Base-by-base conservation (phyloP, 192 early-diverging fungal species). In the Mortierella hygrophila region DNA sequence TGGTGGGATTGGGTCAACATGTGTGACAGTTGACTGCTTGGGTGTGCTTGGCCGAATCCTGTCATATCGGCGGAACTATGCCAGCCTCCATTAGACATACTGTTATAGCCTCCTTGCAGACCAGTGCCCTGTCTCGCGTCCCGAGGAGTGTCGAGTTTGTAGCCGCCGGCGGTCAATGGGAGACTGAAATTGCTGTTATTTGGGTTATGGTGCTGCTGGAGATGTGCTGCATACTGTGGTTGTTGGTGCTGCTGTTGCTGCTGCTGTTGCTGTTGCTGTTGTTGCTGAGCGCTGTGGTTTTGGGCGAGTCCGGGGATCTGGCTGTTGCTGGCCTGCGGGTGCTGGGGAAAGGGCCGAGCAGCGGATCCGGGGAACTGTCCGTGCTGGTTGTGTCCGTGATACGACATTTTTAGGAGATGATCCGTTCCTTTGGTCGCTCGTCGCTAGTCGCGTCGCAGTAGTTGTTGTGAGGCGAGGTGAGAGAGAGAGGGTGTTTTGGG, bases 331-430 rank as follows among this genome's bases (percentile, higher is more conserved):
- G 82, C 69, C 78, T 85, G 83, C n/a, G 72, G 68, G 37, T 85
- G 83, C 29, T 75, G 78, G 3, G 74, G 57, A 74, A 80, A 85
- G 5, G 70, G 76, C n/a, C 83, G 74, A 23, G 83, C 70, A 72
- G 83, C 69, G 5, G 82, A 69, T 18, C 83, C 75, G 20, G 76
- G 9, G 68, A 85, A 85, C 63, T 80, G 83, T n/a, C 78, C 83
- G 29, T 85, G 83, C 47, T 68, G 83, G 70, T 85, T 85, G 41
- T 85, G 83, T 41, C 72, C 68, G 54, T 85, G 78, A 35, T 85
- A 85, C 11, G 83, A 75, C 83, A 85, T 85, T 60, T 42, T 55
- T 41, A 9, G 8, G 21, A 21, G 35, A 37, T 26, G 55, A n/a
- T 60, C 29, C n/a, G 23, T 60, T 60, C n/a, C 55, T 26, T 37